A percentile compares a stretch with the other conserved stretches of the same genome.
These are phyloP conservation scores for Helenozyma baotianmanensis DNA, from an alignment of 805 yeast genomes.

Conservation along the genomic window DNA sequence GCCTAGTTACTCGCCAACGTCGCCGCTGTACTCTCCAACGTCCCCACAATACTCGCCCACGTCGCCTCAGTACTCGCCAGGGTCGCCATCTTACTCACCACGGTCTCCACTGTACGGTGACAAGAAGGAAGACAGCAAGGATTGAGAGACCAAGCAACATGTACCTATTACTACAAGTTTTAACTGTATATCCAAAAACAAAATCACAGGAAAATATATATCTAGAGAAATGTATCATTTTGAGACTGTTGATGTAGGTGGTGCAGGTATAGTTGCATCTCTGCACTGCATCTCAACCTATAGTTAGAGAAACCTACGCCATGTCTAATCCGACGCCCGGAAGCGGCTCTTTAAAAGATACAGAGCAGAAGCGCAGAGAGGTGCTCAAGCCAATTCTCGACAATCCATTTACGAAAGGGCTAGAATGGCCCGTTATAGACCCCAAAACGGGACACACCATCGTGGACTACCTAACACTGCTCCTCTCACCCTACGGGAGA, in stretches of 20 bases:
- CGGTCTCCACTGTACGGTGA: constrained; percentile 39
- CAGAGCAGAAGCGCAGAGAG: constrained; percentile 48
- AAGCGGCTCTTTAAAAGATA: constrained; percentile 41
- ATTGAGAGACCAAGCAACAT: constrained; percentile 5
- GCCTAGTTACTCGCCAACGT: constrained; percentile 17
- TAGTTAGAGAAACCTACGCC: too few relatives aligned
- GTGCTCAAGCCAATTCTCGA: constrained; percentile 63
- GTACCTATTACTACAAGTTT: constrained; percentile 5
- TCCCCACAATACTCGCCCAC: constrained; percentile 58
- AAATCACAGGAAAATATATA: background rate
- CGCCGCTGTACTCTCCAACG: constrained; percentile 24
- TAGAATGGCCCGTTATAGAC: constrained; percentile 14
- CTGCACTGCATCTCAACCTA: too few relatives aligned
- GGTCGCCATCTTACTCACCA: constrained; percentile 43
- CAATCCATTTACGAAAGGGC: constrained; percentile 52
- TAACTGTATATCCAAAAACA: constrained; percentile 3
- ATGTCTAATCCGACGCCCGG: constrained; percentile 4
- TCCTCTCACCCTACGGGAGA: constrained; percentile 14
- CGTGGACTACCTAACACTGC: constrained; percentile 10
- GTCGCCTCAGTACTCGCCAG: constrained; percentile 44
- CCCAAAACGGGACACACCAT: constrained; percentile 6
- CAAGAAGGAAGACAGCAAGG: constrained; percentile 15
- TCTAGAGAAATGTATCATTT: constrained; percentile 1
- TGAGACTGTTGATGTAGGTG: background rate
- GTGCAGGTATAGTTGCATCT: too few relatives aligned